Evolutionary conservation across 352 stramenopile species (phyloP).

Genomic region (Albugo laibachii): DNA sequence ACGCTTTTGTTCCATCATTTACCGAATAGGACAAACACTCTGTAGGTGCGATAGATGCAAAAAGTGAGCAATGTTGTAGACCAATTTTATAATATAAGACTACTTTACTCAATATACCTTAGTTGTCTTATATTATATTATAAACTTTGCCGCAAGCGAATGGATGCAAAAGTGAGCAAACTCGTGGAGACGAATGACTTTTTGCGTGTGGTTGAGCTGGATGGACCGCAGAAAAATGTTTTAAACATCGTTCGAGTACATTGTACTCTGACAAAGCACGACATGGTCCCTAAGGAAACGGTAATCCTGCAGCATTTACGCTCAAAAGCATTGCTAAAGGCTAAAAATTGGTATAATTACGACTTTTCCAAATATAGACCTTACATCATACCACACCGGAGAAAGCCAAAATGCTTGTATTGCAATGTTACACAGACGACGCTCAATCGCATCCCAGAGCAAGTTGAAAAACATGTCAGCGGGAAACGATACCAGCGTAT

Average conservation of each 20-base stretch:
- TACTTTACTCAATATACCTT: too few relatives aligned
- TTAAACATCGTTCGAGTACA: conserved; percentile 26
- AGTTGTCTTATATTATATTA: too few relatives aligned
- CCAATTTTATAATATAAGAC: too few relatives aligned
- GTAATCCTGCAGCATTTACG: conserved; percentile 39
- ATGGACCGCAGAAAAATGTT: background rate
- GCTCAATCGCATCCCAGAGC: conserved; percentile 74
- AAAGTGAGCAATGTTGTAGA: too few relatives aligned
- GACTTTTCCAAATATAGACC: conserved; percentile 84
- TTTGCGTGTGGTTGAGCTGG: too few relatives aligned
- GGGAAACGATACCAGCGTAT: conserved; percentile 73
- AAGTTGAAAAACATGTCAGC: conserved; percentile 80
- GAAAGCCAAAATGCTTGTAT: conserved; percentile 61
- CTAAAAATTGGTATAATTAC: conserved; percentile 74
- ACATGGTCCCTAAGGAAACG: conserved; percentile 43
- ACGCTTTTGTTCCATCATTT: too few relatives aligned
- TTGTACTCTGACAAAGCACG: conserved; percentile 56
- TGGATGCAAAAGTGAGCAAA: too few relatives aligned
- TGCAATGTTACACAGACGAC: conserved; percentile 74
- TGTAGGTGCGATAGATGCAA: too few relatives aligned
- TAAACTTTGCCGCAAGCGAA: too few relatives aligned
- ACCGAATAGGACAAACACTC: too few relatives aligned
- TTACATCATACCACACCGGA: conserved; percentile 76
- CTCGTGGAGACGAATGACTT: too few relatives aligned
- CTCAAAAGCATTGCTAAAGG: conserved; percentile 68